Evolutionary conservation across 73 alveolate genomes (phyloP).

Genomic region (Paraurostyla sp.): DNA sequence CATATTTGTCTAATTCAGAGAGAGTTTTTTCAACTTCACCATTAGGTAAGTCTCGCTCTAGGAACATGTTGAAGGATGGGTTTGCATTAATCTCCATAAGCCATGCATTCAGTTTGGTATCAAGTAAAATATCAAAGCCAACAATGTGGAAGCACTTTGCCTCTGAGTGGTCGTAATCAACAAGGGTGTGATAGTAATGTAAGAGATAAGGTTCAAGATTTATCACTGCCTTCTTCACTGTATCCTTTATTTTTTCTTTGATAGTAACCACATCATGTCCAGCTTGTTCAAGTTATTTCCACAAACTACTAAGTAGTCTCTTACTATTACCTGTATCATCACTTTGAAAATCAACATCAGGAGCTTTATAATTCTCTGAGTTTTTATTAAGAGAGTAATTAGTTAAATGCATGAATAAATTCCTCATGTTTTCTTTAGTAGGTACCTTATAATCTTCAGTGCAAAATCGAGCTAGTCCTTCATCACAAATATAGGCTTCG

Average conservation of each 20-base stretch:
- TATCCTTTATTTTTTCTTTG: slow-evolving; percentile 58
- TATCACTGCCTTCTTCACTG: slow-evolving; percentile 66
- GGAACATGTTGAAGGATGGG: slow-evolving; percentile 71
- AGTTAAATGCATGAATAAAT: slow-evolving; percentile 75
- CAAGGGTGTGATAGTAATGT: slow-evolving; percentile 34
- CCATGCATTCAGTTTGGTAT: slow-evolving; percentile 67
- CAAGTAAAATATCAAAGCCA: slow-evolving; percentile 73
- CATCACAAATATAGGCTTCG: slow-evolving; percentile 72
- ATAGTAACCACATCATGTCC: slow-evolving; percentile 60
- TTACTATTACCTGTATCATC: slow-evolving; percentile 51
- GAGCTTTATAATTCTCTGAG: slow-evolving; percentile 64
- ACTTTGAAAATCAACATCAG: slow-evolving; percentile 30
- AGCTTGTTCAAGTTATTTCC: slow-evolving; percentile 46
- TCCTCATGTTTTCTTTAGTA: slow-evolving; percentile 66
- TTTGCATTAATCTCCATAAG: slow-evolving; percentile 73
- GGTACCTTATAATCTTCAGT: slow-evolving; percentile 77
- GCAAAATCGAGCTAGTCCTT: slow-evolving; percentile 82
- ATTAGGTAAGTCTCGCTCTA: slow-evolving; percentile 70
- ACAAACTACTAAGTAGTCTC: slow-evolving; percentile 53
- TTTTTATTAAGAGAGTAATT: slow-evolving; percentile 80
- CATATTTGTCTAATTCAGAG: slow-evolving; percentile 70
- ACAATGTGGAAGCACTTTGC: slow-evolving; percentile 56
- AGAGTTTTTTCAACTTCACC: slow-evolving; percentile 67
- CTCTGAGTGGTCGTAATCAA: slow-evolving; percentile 10
- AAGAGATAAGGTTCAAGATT: slow-evolving; percentile 68